Percentiles rank a stretch among this genome's conserved stretches.
Evolutionary conservation across 768 basidiomycete genomes (phyloP).

Genomic region (Pseudohyphozyma bogoriensis): DNA sequence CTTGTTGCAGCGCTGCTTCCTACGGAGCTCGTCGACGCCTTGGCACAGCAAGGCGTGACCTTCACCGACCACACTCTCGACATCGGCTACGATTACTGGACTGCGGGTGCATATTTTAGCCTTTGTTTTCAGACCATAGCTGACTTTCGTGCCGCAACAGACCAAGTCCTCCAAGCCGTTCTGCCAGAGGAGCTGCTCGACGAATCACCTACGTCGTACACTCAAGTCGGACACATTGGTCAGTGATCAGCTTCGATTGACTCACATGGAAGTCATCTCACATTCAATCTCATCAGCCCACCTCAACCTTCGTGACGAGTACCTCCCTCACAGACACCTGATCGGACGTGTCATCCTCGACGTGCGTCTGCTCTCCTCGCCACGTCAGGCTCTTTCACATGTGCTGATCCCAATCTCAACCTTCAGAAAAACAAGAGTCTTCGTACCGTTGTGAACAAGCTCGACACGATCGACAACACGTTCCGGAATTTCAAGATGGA

Average conservation of each 20-base stretch:
- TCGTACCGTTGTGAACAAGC: slow-evolving; percentile 88
- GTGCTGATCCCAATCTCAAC: background rate
- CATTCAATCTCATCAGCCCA: slow-evolving; percentile 52
- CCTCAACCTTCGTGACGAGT: slow-evolving; percentile 79
- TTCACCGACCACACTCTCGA: slow-evolving; percentile 50
- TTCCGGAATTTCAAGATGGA: slow-evolving; percentile 98
- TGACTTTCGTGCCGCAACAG: slow-evolving; percentile 42
- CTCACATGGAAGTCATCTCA: background rate
- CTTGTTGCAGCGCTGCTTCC: slow-evolving; percentile 57
- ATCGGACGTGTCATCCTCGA: slow-evolving; percentile 90
- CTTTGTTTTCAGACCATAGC: background rate
- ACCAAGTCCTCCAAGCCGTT: slow-evolving; percentile 70
- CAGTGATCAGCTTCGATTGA: background rate
- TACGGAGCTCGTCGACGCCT: slow-evolving; percentile 47
- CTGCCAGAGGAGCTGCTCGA: slow-evolving; percentile 68
- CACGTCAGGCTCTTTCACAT: background rate
- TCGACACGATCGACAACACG: slow-evolving; percentile 68
- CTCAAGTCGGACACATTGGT: slow-evolving; percentile 86
- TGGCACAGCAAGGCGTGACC: slow-evolving; percentile 38
- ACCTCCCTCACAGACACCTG: slow-evolving; percentile 76
- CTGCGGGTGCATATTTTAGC: slow-evolving; percentile 48
- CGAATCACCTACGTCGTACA: slow-evolving; percentile 76
- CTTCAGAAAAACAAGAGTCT: slow-evolving; percentile 65
- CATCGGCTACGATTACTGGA: slow-evolving; percentile 81
- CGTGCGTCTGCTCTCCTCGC: slow-evolving; percentile 44